A percentile compares a stretch with the other conserved stretches of the same genome.
phyloP scores from a whole-genome alignment of 1,284 basidiomycete species.

The Tremellales sp. region DNA sequence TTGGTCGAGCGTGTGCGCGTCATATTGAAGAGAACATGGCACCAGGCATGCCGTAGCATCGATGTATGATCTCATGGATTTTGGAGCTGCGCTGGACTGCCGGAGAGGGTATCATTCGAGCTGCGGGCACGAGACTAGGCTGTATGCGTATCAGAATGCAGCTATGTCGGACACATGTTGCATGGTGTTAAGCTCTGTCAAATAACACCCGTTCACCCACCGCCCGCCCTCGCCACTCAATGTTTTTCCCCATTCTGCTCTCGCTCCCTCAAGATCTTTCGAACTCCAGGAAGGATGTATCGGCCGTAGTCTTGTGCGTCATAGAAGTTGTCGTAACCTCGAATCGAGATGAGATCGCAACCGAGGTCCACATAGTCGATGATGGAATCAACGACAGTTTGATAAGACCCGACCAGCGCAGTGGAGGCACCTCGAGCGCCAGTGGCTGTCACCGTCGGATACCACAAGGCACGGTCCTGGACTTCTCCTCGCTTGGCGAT shows the following conservation, averaged over 20 bases:
- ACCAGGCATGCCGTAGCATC: constrained; percentile 87
- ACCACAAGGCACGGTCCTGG: constrained; percentile 35
- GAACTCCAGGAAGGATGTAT: constrained; percentile 31
- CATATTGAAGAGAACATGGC: constrained; percentile 91
- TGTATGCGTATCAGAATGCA: too few species aligned
- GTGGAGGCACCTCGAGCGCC: constrained; percentile 32
- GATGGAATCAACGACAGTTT: constrained; percentile 34
- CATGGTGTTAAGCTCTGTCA: too few species aligned
- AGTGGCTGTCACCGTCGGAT: constrained; percentile 33
- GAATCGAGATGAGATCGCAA: constrained; percentile 28
- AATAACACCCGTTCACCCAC: too few species aligned
- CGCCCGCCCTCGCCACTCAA: too few species aligned
- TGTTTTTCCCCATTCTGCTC: constrained; percentile 1
- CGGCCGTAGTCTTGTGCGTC: constrained; percentile 33
- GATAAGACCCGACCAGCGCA: constrained; percentile 32
- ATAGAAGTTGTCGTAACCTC: constrained; percentile 34
- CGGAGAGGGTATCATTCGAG: too few species aligned
- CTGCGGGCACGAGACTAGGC: too few species aligned
- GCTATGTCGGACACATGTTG: too few species aligned
- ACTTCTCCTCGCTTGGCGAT: constrained; percentile 32
- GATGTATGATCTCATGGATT: too few species aligned
- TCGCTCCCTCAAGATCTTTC: constrained; percentile 12
- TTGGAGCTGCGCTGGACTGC: too few species aligned
- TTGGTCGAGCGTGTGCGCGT: constrained; percentile 96
- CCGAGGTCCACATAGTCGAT: constrained; percentile 34